Percentiles rank a stretch among this genome's conserved stretches.
These are phyloP conservation scores for Aureobasidium pullulans DNA, from an alignment of 2,329 filamentous ascomycete species.

Conservation along the genomic window DNA sequence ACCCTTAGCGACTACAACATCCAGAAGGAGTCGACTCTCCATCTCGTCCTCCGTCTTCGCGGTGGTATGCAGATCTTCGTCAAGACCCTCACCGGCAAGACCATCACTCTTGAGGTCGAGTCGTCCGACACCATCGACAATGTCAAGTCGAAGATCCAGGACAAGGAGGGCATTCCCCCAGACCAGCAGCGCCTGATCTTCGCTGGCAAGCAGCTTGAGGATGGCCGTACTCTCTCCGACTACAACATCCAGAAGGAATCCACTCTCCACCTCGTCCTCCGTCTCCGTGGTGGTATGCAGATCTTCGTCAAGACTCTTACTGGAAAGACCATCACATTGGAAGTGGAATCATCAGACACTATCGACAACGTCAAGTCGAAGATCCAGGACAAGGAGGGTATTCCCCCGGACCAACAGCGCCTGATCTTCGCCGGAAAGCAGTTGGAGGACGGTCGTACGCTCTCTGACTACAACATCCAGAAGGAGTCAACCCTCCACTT, in stretches of 20 bases:
- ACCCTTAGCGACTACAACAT: slow-evolving; percentile 92
- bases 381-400: slow-evolving; percentile 98
- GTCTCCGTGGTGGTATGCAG: slow-evolving; percentile 79
- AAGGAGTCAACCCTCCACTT: slow-evolving; percentile 58
- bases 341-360: slow-evolving; percentile 96
- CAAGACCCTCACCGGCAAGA: slow-evolving; percentile 64
- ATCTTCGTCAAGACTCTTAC: slow-evolving; percentile 97
- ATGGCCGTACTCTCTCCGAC: slow-evolving; percentile 82
- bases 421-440: slow-evolving; percentile 94
- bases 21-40: slow-evolving; percentile 62
- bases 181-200: slow-evolving; percentile 94
- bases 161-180: slow-evolving; percentile 78
- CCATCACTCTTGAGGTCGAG: slow-evolving; percentile 86
- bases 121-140: slow-evolving; percentile 89
- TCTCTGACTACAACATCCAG: slow-evolving; percentile 84
- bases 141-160: slow-evolving; percentile 83
- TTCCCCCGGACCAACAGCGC: slow-evolving; percentile 91
- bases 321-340: slow-evolving; percentile 98
- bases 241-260: slow-evolving; percentile 93
- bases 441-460: slow-evolving; percentile 81
- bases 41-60: slow-evolving; percentile 57
- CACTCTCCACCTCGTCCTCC: slow-evolving; percentile 91
- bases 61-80: slow-evolving; percentile 60
- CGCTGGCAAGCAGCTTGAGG: slow-evolving; percentile 87
- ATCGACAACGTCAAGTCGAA: slow-evolving; percentile 99